A percentile compares a stretch with the other conserved stretches of the same genome.
phyloP scores from a whole-genome alignment of 768 basidiomycete genomes.

The Mycena pura region DNA sequence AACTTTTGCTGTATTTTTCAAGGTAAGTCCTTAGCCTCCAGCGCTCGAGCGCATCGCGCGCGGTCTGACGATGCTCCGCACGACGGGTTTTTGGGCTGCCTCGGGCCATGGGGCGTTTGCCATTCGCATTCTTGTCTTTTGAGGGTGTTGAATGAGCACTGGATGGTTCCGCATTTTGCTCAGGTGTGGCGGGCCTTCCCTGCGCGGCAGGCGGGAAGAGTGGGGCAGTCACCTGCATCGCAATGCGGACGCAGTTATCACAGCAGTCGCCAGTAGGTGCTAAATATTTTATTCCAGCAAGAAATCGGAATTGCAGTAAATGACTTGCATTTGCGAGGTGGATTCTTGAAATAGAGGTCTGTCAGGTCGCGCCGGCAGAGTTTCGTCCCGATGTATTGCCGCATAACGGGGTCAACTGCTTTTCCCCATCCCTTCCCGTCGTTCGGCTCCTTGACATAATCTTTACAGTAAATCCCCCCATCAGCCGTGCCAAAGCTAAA shows the following conservation, averaged over 20 bases:
- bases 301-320: too few relatives aligned
- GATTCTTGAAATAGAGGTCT: conserved; percentile 42
- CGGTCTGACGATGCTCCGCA: neutral
- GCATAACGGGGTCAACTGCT: conserved; percentile 38
- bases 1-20: neutral
- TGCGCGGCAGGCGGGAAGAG: too few relatives aligned
- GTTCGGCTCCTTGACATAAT: too few relatives aligned
- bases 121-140: neutral
- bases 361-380: conserved; percentile 36
- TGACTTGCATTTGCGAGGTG: conserved; percentile 28
- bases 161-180: neutral
- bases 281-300: too few relatives aligned
- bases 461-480: too few relatives aligned
- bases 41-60: neutral
- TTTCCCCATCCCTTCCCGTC: conserved; percentile 33
- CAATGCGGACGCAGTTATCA: too few relatives aligned
- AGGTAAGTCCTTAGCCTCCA: neutral
- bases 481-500: neutral
- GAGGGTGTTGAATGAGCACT: neutral
- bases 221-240: too few relatives aligned
- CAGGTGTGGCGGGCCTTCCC: too few relatives aligned
- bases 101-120: too few relatives aligned
- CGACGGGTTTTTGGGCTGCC: neutral
- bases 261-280: too few relatives aligned
- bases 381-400: conserved; percentile 34